phyloP scores from a whole-genome alignment of 306 rosid genomes.

The Quillaja saponaria region DNA sequence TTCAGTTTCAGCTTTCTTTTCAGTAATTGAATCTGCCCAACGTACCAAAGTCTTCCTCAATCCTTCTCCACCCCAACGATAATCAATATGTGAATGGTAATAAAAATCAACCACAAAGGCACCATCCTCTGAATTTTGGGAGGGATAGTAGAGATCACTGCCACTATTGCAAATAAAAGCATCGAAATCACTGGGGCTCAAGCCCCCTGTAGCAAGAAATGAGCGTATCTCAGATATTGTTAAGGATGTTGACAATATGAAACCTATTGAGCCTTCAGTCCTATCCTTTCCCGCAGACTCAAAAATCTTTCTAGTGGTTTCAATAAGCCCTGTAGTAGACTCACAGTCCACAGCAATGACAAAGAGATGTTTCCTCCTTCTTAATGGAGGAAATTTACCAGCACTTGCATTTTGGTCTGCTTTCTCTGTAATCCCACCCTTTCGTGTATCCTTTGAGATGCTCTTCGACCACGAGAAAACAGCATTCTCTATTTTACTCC shows the following conservation, averaged over 20 bases:
- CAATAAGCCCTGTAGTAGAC: conserved; percentile 33
- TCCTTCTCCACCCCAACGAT: conserved; percentile 61
- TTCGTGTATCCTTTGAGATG: conserved; percentile 21
- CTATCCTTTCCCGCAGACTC: conserved; percentile 41
- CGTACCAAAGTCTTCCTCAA: conserved; percentile 56
- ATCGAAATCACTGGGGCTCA: conserved; percentile 44
- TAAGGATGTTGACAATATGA: conserved; percentile 47
- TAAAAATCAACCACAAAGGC: conserved; percentile 50
- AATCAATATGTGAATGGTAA: conserved; percentile 52
- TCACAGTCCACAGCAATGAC: conserved; percentile 51
- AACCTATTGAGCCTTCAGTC: conserved; percentile 41
- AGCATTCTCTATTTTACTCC: conserved; percentile 33
- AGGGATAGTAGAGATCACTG: conserved; percentile 55
- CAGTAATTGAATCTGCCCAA: conserved; percentile 49
- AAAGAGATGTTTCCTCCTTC: conserved; percentile 42
- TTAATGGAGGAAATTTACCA: conserved; percentile 37
- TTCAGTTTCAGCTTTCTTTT: conserved; percentile 25
- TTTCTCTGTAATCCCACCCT: conserved; percentile 30
- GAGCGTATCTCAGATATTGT: conserved; percentile 44
- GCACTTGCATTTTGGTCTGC: conserved; percentile 26
- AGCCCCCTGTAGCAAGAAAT: conserved; percentile 40
- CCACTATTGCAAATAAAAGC: conserved; percentile 58
- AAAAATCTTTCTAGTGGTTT: conserved; percentile 30
- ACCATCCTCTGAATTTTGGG: conserved; percentile 41
- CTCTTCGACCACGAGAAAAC: conserved; percentile 38